These are phyloP conservation scores for Chrysopogon serrulatus DNA, from an alignment of 176 grass and related monocot genomes.

Conservation along the genomic window DNA sequence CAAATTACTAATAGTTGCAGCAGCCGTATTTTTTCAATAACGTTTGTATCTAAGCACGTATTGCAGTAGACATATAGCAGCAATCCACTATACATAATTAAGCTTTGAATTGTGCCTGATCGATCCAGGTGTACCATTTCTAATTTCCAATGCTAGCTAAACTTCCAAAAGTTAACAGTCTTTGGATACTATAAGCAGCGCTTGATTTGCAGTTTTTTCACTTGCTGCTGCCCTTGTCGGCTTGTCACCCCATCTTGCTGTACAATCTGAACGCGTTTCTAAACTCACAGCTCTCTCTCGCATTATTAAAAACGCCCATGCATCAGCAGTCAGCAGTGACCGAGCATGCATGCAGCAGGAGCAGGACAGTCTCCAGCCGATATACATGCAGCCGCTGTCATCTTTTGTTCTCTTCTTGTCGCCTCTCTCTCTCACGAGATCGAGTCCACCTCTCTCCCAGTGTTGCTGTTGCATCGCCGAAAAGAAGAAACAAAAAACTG, in stretches of 20 bases:
- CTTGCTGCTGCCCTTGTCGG: neutral
- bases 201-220: neutral
- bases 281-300: neutral
- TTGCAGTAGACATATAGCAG: too few species aligned
- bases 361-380: conserved; percentile 38
- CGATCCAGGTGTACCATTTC: neutral
- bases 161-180: neutral
- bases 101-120: neutral
- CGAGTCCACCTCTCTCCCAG: conserved; percentile 13
- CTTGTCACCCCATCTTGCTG: neutral
- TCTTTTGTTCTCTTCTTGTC: conserved; percentile 42
- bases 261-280: conserved; percentile 19
- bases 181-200: neutral
- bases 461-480: neutral
- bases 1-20: too few species aligned
- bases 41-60: too few species aligned
- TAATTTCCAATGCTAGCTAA: neutral
- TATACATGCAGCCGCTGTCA: conserved; percentile 64
- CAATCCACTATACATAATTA: too few species aligned
- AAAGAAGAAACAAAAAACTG: neutral
- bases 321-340: too few species aligned
- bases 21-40: too few species aligned
- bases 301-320: neutral
- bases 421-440: conserved; percentile 26
- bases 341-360: neutral